Evolutionary conservation across 2,329 filamentous ascomycete species (phyloP).

Genomic region (Talaromyces amestolkiae): DNA sequence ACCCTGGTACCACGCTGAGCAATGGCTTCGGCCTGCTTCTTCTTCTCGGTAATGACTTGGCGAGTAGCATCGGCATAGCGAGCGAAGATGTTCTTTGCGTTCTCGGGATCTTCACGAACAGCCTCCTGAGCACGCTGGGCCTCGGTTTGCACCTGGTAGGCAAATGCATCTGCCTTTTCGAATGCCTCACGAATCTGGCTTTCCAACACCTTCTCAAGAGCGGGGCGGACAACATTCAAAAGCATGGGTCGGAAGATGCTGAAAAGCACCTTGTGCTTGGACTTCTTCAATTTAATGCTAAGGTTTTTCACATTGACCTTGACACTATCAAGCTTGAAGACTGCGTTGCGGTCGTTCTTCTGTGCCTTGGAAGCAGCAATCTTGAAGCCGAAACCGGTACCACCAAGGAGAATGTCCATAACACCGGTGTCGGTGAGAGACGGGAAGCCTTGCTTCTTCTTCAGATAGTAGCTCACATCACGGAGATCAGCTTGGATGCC

Average conservation of each 20-base stretch:
- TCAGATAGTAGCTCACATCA: slow-evolving; percentile 91
- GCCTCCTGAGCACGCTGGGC: slow-evolving; percentile 70
- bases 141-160: slow-evolving; percentile 78
- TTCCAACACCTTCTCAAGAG: slow-evolving; percentile 81
- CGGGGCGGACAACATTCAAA: slow-evolving; percentile 78
- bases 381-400: slow-evolving; percentile 86
- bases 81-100: slow-evolving; percentile 78
- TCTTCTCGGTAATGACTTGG: slow-evolving; percentile 69
- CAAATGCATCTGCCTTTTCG: slow-evolving; percentile 67
- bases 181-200: slow-evolving; percentile 84
- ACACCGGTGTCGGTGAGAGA: slow-evolving; percentile 82
- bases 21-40: slow-evolving; percentile 68
- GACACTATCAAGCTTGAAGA: slow-evolving; percentile 93
- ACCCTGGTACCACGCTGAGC: slow-evolving; percentile 65
- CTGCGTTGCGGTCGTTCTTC: slow-evolving; percentile 70
- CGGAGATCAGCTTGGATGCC: slow-evolving; percentile 90
- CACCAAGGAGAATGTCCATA: slow-evolving; percentile 82
- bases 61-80: slow-evolving; percentile 77
- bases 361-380: slow-evolving; percentile 82
- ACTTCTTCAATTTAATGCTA: slow-evolving; percentile 87
- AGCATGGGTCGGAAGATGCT: slow-evolving; percentile 80
- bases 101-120: slow-evolving; percentile 65
- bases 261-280: slow-evolving; percentile 91
- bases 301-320: slow-evolving; percentile 77
- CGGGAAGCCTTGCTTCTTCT: slow-evolving; percentile 92